Percentiles rank a stretch among this genome's conserved stretches.
phyloP scores from a whole-genome alignment of 2,329 filamentous ascomycete genomes.

The Trichoderma cornu-damae region DNA sequence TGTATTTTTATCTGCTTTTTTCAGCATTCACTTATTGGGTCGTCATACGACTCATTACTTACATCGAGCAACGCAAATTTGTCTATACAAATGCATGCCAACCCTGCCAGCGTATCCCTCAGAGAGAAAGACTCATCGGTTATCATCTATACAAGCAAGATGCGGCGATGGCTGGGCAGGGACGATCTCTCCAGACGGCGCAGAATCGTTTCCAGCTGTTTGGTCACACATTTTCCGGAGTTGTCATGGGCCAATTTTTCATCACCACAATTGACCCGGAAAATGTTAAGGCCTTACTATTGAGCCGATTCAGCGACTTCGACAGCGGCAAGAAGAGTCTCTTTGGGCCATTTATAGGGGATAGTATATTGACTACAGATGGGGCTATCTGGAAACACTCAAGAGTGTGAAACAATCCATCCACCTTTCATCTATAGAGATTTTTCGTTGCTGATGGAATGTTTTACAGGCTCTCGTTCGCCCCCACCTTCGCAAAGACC shows the following conservation, averaged over 20 bases:
- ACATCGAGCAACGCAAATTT: background rate
- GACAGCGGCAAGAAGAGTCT: background rate
- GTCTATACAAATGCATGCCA: background rate
- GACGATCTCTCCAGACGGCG: background rate
- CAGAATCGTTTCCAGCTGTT: slow-evolving; percentile 1
- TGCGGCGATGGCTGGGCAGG: background rate
- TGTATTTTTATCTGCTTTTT: background rate
- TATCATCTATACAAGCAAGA: background rate
- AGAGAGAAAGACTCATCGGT: background rate
- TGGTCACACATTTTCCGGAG: slow-evolving; percentile 1
- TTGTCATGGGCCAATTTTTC: background rate
- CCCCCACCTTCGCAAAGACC: background rate
- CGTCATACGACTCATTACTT: background rate
- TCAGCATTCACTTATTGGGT: background rate
- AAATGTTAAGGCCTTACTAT: slow-evolving; percentile 10
- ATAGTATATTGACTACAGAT: slow-evolving; percentile 3
- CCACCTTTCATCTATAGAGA: background rate
- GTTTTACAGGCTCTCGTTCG: background rate
- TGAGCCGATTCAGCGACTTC: background rate
- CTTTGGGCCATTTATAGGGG: background rate
- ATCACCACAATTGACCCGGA: background rate
- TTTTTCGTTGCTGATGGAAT: background rate
- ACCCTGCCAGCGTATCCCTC: background rate
- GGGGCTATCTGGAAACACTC: slow-evolving; percentile 1
- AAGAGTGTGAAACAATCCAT: background rate